These are phyloP conservation scores for Lachancea cidri DNA, from an alignment of 805 yeast species.

Conservation along the genomic window DNA sequence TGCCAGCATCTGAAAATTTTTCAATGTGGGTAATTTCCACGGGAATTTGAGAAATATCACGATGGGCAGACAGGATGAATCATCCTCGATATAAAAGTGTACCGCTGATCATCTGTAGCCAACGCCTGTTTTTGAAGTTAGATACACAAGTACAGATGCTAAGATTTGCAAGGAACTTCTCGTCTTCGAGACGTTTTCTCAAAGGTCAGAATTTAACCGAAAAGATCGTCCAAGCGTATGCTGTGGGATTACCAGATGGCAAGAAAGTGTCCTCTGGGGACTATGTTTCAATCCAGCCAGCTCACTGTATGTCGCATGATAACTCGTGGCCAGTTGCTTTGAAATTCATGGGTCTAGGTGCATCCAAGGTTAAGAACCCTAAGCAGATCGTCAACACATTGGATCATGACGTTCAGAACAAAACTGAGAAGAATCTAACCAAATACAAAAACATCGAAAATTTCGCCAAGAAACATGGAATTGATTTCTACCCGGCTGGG, in stretches of 20 bases:
- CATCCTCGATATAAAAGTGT: neutral
- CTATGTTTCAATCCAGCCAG: constrained; percentile 90
- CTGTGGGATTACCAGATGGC: constrained; percentile 74
- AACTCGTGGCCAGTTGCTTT: constrained; percentile 99
- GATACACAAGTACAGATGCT: constrained; percentile 14
- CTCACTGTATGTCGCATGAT: constrained; percentile 99
- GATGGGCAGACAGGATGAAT: neutral
- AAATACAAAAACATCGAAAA: constrained; percentile 85
- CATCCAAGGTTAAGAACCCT: constrained; percentile 72
- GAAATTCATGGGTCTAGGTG: constrained; percentile 93
- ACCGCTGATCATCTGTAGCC: neutral
- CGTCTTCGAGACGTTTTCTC: constrained; percentile 14
- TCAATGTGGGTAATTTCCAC: neutral
- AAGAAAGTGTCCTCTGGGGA: constrained; percentile 85
- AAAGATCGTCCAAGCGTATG: constrained; percentile 89
- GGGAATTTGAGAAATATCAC: neutral
- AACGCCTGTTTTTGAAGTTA: neutral
- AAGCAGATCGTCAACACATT: constrained; percentile 92
- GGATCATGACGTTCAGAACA: constrained; percentile 98
- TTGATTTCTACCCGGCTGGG: constrained; percentile 97
- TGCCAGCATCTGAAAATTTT: neutral
- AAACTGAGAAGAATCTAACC: constrained; percentile 77
- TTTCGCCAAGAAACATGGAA: constrained; percentile 85
- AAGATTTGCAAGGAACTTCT: constrained; percentile 22
- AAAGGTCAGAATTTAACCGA: constrained; percentile 80